Evolutionary conservation across 2,329 filamentous ascomycete species (phyloP), one percentile per base, ranked within the genome.

Genomic region (Cytospora piceae): DNA sequence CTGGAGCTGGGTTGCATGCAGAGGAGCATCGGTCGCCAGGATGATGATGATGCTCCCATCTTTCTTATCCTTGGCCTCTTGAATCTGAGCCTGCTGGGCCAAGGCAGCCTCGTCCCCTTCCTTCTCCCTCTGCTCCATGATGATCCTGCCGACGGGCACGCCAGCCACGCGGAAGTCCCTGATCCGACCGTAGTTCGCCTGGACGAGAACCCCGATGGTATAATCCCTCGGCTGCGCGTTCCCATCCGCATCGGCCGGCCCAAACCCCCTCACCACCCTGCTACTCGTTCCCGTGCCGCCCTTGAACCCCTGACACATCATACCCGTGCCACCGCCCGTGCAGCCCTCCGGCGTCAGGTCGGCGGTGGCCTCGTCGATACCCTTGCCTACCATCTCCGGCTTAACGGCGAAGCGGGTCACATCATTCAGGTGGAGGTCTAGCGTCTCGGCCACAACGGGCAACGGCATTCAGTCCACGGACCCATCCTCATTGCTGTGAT

Each of bases 291-390:
- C 88, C 0, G 88, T 91, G 0, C 88, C 88, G 42, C 87, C 88
- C 73, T 90, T 90, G 77, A 86, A 89, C 68, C 82, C 82, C 71
- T 89, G 86, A 71, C 85, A 88, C 46, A 86, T 81, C 86, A 90
- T 90, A 17, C 87, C 87, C 0, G 87, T 87, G n/a, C 88, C 88
- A 22, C 88, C 88, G 3, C 88, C 88, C 1, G 82, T 82, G 69
- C 85, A 87, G 0, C 88, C 88, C 74, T 91, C 88, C 2, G 76
- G 75, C 0, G 90, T 86, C 0, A 78, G 75, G 1, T 80, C 84
- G 11, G 78, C 76, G 2, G 77, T 78, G 0, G 84, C 86, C 9
- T 73, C 77, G 37, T 81, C 77, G 60, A 90, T 84, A 0, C 85
- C 84, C 4, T 77, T 72, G 32, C 85, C 77, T 39, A 89, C 76